Evolutionary conservation across 2,329 filamentous ascomycete genomes (phyloP).

Genomic region (Hymenotorrendiella dingleyae): DNA sequence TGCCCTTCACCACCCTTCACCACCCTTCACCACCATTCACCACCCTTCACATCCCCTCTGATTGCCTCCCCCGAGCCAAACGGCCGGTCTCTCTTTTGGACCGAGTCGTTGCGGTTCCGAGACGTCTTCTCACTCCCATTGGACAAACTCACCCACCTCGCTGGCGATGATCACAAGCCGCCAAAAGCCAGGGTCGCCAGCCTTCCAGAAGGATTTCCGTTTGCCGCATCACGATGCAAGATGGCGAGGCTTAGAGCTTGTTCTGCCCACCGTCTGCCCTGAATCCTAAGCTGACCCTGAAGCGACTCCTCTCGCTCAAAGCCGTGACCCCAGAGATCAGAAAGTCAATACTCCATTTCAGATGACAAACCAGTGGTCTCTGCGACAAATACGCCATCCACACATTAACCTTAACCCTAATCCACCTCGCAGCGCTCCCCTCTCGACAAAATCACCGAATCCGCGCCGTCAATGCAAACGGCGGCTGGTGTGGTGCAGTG

Average conservation of each 20-base stretch:
- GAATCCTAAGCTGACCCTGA: too few relatives aligned
- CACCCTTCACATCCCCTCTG: too few relatives aligned
- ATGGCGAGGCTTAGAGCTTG: slow-evolving; percentile 1
- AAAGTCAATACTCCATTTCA: too few relatives aligned
- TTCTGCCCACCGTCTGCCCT: too few relatives aligned
- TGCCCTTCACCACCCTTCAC: not conserved
- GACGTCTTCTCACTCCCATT: too few relatives aligned
- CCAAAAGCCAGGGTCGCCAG: not conserved
- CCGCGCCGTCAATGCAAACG: slow-evolving; percentile 3
- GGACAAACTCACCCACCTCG: not conserved
- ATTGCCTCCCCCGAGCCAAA: not conserved
- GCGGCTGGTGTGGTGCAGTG: too few relatives aligned
- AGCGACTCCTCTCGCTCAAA: too few relatives aligned
- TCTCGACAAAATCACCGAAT: slow-evolving; percentile 5
- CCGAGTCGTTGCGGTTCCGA: too few relatives aligned
- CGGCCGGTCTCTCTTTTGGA: too few relatives aligned
- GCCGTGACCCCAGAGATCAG: too few relatives aligned
- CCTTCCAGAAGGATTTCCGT: slow-evolving; percentile 2
- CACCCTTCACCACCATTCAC: not conserved
- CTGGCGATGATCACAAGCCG: slow-evolving; percentile 6
- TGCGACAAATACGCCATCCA: not conserved
- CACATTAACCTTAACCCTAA: slow-evolving; percentile 12
- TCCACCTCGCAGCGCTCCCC: not conserved
- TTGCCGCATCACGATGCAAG: not conserved
- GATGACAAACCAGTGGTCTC: too few relatives aligned